Evolutionary conservation across 2,329 filamentous ascomycete species (phyloP).

Genomic region (Hypoxylon sp.): DNA sequence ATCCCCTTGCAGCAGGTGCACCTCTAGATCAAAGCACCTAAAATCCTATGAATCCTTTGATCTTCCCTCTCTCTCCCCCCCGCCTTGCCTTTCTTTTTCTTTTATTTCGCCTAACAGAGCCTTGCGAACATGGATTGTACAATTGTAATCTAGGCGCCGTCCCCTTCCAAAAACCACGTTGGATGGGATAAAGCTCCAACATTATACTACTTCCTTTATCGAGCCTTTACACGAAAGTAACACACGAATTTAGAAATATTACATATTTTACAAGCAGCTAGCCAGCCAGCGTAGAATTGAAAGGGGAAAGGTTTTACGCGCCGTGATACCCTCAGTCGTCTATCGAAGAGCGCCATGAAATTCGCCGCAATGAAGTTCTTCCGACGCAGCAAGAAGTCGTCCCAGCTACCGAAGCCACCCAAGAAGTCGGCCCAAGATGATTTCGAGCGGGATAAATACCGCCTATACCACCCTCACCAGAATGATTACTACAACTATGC

Average conservation of each 20-base stretch:
- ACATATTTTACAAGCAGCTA: neutral
- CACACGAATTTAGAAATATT: neutral
- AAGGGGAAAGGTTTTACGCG: slow-evolving; percentile 12
- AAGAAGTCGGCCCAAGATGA: slow-evolving; percentile 48
- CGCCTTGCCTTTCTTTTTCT: slow-evolving; percentile 6
- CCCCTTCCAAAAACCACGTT: neutral
- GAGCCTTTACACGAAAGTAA: neutral
- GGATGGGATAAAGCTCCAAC: neutral
- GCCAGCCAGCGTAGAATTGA: neutral
- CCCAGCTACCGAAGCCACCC: slow-evolving; percentile 41
- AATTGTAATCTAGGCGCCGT: neutral
- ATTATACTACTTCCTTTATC: neutral
- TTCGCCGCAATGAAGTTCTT: slow-evolving; percentile 54
- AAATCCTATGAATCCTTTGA: neutral
- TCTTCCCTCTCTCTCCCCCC: neutral
- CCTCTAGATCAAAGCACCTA: neutral
- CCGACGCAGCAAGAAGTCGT: slow-evolving; percentile 54
- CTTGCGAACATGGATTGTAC: slow-evolving; percentile 3
- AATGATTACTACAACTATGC: slow-evolving; percentile 46
- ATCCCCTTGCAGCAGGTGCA: neutral
- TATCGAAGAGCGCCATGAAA: slow-evolving; percentile 47
- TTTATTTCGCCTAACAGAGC: slow-evolving; percentile 1
- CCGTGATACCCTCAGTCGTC: neutral
- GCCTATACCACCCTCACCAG: slow-evolving; percentile 48
- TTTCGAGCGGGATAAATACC: slow-evolving; percentile 52